These are phyloP conservation scores for Boletellus sp. DNA, from an alignment of 768 basidiomycete species.

Conservation along the genomic window DNA sequence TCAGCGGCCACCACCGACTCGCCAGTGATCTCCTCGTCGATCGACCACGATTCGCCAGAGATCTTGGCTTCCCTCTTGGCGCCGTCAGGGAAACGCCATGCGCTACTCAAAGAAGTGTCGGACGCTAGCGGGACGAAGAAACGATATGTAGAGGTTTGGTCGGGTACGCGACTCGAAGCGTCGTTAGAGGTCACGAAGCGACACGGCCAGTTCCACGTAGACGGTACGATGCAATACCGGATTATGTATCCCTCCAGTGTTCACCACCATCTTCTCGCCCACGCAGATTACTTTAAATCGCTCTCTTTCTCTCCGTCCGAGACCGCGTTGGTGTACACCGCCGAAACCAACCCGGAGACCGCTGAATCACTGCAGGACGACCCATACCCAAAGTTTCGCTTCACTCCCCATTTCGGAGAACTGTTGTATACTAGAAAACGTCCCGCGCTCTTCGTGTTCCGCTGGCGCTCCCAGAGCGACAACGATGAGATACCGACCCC, in stretches of 20 bases:
- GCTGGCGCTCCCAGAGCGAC: conserved; percentile 35
- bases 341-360: conserved; percentile 44
- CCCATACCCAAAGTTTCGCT: conserved; percentile 45
- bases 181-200: conserved; percentile 54
- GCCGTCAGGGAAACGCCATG: conserved; percentile 39
- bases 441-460: conserved; percentile 53
- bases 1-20: conserved; percentile 1
- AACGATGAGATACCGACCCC: conserved; percentile 4
- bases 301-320: conserved; percentile 55
- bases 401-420: conserved; percentile 62
- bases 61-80: conserved; percentile 43
- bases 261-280: not conserved
- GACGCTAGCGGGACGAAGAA: conserved; percentile 32
- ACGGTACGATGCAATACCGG: conserved; percentile 39
- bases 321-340: conserved; percentile 53
- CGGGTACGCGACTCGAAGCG: conserved; percentile 38
- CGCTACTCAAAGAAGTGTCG: conserved; percentile 41
- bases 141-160: conserved; percentile 62
- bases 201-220: conserved; percentile 59
- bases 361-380: conserved; percentile 21
- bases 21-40: conserved; percentile 9
- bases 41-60: conserved; percentile 29
- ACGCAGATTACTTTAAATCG: conserved; percentile 51
- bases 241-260: not conserved
- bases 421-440: conserved; percentile 48